Percentiles rank a stretch among this genome's conserved stretches.
Evolutionary conservation across 78 protist species (phyloP).

Genomic region (Polysphondylium violaceum): DNA sequence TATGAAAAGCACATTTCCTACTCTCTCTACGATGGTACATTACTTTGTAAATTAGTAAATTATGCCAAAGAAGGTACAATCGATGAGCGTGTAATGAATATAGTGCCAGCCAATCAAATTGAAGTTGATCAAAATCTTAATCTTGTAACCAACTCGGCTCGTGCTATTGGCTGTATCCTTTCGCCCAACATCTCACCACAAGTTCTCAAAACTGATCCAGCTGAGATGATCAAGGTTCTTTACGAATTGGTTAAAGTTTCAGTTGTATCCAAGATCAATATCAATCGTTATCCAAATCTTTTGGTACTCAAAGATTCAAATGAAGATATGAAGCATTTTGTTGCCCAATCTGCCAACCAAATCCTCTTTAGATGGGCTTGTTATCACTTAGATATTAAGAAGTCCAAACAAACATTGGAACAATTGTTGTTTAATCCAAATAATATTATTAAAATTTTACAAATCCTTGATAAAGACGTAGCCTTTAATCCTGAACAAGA

Average conservation of each 20-base stretch:
- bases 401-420: constrained; percentile 23
- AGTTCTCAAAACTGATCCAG: constrained; percentile 18
- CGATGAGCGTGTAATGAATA: constrained; percentile 82
- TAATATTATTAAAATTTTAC: constrained; percentile 29
- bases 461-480: constrained; percentile 6
- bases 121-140: constrained; percentile 73
- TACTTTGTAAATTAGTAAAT: constrained; percentile 87
- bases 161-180: constrained; percentile 70
- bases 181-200: constrained; percentile 1
- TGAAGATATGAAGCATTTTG: constrained; percentile 57
- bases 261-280: constrained; percentile 10
- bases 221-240: neutral
- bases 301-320: constrained; percentile 9
- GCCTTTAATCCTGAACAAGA: neutral
- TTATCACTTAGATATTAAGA: neutral
- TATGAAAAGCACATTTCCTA: neutral
- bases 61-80: constrained; percentile 70
- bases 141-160: constrained; percentile 68
- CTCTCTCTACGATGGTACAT: constrained; percentile 81
- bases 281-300: constrained; percentile 56
- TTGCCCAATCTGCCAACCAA: constrained; percentile 12
- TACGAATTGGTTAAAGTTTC: constrained; percentile 52
- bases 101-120: neutral
- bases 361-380: constrained; percentile 29
- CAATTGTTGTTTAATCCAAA: constrained; percentile 7